phyloP scores from a whole-genome alignment of 495 filamentous ascomycete genomes.

The Talaromyces nanjingensis region DNA sequence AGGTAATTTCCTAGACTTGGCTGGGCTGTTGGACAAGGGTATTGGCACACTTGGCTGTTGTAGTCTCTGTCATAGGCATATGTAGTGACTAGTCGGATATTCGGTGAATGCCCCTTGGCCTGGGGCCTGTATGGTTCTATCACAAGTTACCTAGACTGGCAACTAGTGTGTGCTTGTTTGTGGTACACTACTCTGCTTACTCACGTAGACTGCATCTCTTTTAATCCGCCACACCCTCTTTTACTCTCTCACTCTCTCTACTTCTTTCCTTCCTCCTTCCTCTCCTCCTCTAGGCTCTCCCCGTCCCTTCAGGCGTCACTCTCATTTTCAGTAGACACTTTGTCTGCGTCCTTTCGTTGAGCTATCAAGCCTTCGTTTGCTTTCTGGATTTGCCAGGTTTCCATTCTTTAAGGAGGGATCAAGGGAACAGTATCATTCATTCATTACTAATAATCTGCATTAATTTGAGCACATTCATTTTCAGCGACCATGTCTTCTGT shows the following conservation, averaged over 20 bases:
- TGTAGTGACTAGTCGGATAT: neutral
- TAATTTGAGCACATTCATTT: slow-evolving; percentile 3
- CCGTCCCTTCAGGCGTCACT: slow-evolving; percentile 10
- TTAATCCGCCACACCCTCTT: neutral
- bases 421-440: slow-evolving; percentile 17
- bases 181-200: neutral
- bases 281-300: neutral
- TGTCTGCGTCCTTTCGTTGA: slow-evolving; percentile 45
- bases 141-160: neutral
- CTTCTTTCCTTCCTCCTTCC: neutral
- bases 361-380: slow-evolving; percentile 1
- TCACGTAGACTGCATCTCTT: neutral
- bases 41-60: neutral
- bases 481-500: slow-evolving; percentile 17
- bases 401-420: slow-evolving; percentile 14
- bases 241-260: neutral
- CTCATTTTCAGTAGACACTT: slow-evolving; percentile 32
- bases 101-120: neutral
- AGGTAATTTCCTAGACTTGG: neutral
- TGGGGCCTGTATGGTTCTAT: neutral
- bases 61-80: neutral
- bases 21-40: neutral
- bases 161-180: neutral
- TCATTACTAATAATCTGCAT: slow-evolving; percentile 21
- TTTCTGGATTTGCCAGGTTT: slow-evolving; percentile 10